Evolutionary conservation across 2,329 filamentous ascomycete species (phyloP).

Genomic region (Beauveria australis): DNA sequence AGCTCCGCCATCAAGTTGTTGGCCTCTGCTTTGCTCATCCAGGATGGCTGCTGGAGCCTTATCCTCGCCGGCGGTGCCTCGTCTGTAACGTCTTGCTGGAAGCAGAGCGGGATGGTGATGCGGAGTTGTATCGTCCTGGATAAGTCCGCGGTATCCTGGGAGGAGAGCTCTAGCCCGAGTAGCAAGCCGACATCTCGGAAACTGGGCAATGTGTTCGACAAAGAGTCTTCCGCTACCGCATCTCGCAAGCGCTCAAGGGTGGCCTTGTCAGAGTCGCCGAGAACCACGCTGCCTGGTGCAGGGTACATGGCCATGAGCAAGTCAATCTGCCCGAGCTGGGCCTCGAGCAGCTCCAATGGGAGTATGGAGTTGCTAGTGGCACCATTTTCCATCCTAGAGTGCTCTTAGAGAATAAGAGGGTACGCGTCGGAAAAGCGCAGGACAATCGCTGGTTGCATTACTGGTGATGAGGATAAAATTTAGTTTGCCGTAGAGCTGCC

Average conservation of each 20-base stretch:
- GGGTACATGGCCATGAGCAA: slow-evolving; percentile 46
- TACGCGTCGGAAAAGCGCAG: neutral
- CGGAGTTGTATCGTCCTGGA: slow-evolving; percentile 22
- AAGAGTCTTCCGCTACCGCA: neutral
- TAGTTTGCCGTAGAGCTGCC: neutral
- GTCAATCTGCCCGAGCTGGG: slow-evolving; percentile 41
- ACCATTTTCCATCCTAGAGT: neutral
- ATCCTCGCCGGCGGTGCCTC: slow-evolving; percentile 35
- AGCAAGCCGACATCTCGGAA: neutral
- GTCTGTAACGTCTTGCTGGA: slow-evolving; percentile 2
- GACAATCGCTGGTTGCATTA: neutral
- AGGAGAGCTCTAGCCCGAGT: slow-evolving; percentile 6
- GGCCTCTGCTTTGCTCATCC: slow-evolving; percentile 43
- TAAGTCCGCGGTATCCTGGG: slow-evolving; percentile 9
- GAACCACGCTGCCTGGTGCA: slow-evolving; percentile 24
- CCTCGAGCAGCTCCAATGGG: slow-evolving; percentile 35
- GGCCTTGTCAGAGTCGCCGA: slow-evolving; percentile 17
- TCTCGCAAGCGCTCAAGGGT: slow-evolving; percentile 16
- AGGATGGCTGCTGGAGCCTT: slow-evolving; percentile 39
- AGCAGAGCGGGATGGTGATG: slow-evolving; percentile 26
- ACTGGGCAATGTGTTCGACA: too few species aligned
- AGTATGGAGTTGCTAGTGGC: slow-evolving; percentile 16
- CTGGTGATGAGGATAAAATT: neutral
- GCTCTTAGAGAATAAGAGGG: neutral
- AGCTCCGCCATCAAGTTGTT: slow-evolving; percentile 29